These are phyloP conservation scores for Fusarium subtropicale DNA, from an alignment of 2,329 filamentous ascomycete genomes.

Conservation along the genomic window DNA sequence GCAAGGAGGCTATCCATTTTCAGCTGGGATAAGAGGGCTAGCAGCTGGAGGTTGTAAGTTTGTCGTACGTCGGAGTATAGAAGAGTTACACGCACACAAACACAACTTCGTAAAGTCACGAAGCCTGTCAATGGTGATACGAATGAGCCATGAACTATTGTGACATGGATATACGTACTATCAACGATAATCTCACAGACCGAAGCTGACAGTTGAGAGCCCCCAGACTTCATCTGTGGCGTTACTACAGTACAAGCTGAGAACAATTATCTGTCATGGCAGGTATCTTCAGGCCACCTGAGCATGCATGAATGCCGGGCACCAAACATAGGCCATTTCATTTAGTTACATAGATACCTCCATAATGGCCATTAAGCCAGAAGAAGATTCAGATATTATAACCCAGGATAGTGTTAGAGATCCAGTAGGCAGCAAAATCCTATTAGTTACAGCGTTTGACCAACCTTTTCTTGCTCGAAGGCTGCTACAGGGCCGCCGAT, in stretches of 20 bases:
- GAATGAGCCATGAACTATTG: not conserved
- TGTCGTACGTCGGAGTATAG: conserved; percentile 8
- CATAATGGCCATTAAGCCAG: not conserved
- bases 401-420: not conserved
- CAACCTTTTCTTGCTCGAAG: not conserved
- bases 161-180: not conserved
- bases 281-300: not conserved
- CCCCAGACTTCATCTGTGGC: not conserved
- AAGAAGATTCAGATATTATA: not conserved
- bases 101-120: conserved; percentile 1
- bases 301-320: not conserved
- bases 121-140: not conserved
- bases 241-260: not conserved
- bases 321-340: not conserved
- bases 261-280: not conserved
- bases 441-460: not conserved
- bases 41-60: not conserved
- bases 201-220: not conserved
- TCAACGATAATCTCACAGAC: not conserved
- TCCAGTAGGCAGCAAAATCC: not conserved
- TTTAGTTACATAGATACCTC: not conserved
- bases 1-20: not conserved
- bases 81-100: conserved; percentile 10
- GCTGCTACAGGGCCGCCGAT: not conserved
- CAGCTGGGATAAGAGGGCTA: not conserved